Conservation (phyloP, 2,329 filamentous ascomycete species). For the Cytospora chrysosperma region DNA sequence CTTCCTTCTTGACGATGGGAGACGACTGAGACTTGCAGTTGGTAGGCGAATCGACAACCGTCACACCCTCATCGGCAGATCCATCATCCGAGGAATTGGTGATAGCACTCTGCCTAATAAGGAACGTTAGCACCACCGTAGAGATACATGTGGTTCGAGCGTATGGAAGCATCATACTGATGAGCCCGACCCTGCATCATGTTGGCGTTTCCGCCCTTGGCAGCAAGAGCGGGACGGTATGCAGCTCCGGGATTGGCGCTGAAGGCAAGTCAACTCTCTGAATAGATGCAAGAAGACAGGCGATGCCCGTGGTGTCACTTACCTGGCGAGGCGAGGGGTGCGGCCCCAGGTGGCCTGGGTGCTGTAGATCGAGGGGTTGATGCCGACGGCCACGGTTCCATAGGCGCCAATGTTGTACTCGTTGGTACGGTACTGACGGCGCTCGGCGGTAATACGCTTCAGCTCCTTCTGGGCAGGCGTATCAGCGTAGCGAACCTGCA, state of each 20-base stretch:
- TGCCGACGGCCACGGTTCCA: slow-evolving; percentile 59
- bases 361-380: slow-evolving; percentile 50
- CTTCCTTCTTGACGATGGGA: slow-evolving; percentile 47
- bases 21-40: slow-evolving; percentile 49
- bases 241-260: slow-evolving; percentile 23
- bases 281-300: slow-evolving; percentile 4
- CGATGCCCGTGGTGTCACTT: slow-evolving; percentile 3
- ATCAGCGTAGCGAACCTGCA: slow-evolving; percentile 95
- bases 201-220: slow-evolving; percentile 24
- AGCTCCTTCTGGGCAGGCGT: slow-evolving; percentile 95
- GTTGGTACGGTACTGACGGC: slow-evolving; percentile 91
- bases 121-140: slow-evolving; percentile 25
- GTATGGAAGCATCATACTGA: slow-evolving; percentile 24
- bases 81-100: slow-evolving; percentile 46
- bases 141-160: slow-evolving; percentile 29
- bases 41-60: slow-evolving; percentile 51
- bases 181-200: slow-evolving; percentile 19
- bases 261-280: slow-evolving; percentile 16
- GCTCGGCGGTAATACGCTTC: slow-evolving; percentile 93
- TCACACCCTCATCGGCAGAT: slow-evolving; percentile 52
- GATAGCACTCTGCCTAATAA: slow-evolving; percentile 39
- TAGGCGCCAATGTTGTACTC: slow-evolving; percentile 83
- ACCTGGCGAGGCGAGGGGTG: slow-evolving; percentile 31
- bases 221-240: slow-evolving; percentile 22
- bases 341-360: slow-evolving; percentile 39